A percentile compares a stretch with the other conserved stretches of the same genome.
phyloP scores from a whole-genome alignment of 768 basidiomycete species.

The Russula olivacea region DNA sequence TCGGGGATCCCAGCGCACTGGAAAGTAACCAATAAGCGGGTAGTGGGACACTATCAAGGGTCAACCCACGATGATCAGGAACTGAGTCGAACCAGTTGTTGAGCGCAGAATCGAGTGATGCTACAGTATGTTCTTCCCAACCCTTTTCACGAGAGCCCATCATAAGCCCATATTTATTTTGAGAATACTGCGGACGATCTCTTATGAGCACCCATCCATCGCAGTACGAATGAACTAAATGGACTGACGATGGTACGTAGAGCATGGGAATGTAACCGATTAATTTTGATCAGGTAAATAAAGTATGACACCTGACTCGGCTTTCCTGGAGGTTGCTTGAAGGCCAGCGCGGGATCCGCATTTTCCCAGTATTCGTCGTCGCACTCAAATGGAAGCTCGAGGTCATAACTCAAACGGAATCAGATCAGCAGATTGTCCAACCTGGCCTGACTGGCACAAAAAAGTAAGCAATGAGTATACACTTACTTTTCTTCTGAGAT shows the following conservation, averaged over 20 bases:
- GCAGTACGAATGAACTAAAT: background rate
- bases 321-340: conserved; percentile 58
- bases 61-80: conserved; percentile 34
- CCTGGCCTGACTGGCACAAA: background rate
- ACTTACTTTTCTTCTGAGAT: conserved; percentile 66
- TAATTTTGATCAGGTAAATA: conserved; percentile 49
- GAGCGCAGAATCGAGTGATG: conserved; percentile 25
- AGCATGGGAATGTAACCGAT: conserved; percentile 56
- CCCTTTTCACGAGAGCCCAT: conserved; percentile 18
- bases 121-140: conserved; percentile 25
- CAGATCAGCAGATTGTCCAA: conserved; percentile 7
- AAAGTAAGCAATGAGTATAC: background rate
- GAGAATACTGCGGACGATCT: conserved; percentile 22
- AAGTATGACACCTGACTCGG: conserved; percentile 52
- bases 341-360: conserved; percentile 30
- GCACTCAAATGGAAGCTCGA: conserved; percentile 22
- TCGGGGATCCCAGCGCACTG: conserved; percentile 42
- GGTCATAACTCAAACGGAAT: conserved; percentile 28
- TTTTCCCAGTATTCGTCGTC: conserved; percentile 25
- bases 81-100: conserved; percentile 36
- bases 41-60: background rate
- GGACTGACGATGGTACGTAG: conserved; percentile 52
- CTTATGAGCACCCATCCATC: background rate
- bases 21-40: background rate
- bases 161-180: conserved; percentile 18